These are phyloP conservation scores for Golubevia sp. DNA, from an alignment of 1,284 basidiomycete genomes.

Conservation along the genomic window DNA sequence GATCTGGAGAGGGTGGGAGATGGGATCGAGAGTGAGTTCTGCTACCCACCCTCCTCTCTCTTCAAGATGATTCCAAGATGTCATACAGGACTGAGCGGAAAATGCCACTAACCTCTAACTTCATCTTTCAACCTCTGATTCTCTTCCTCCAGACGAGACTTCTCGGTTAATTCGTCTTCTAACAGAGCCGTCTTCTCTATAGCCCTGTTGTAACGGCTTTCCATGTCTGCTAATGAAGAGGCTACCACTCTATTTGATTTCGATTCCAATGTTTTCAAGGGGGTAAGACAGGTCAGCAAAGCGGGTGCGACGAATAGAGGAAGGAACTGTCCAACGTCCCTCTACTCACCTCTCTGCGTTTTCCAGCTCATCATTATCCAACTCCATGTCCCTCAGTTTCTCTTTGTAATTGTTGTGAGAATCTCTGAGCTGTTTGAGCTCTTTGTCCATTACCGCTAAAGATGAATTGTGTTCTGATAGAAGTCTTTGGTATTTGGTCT, in stretches of 20 bases:
- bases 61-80: conserved; percentile 4
- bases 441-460: conserved; percentile 40
- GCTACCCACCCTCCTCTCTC: background rate
- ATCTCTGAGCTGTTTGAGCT: conserved; percentile 38
- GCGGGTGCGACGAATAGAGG: too few relatives aligned
- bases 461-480: conserved; percentile 47
- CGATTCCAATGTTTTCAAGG: too few relatives aligned
- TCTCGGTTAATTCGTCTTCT: conserved; percentile 93
- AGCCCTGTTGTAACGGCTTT: conserved; percentile 84
- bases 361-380: conserved; percentile 59
- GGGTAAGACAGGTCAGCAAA: background rate
- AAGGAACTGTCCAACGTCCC: too few relatives aligned
- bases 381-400: conserved; percentile 53
- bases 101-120: conserved; percentile 73
- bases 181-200: conserved; percentile 95
- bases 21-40: background rate
- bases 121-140: conserved; percentile 90
- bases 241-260: conserved; percentile 82
- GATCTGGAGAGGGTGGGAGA: conserved; percentile 67
- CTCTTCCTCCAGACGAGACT: conserved; percentile 87
- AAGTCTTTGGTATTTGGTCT: conserved; percentile 47
- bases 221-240: conserved; percentile 87
- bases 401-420: conserved; percentile 51
- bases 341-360: conserved; percentile 50
- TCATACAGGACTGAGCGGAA: background rate